Base-by-base conservation (phyloP, 306 rosid genomes). In the Abrus pulchellus region DNA sequence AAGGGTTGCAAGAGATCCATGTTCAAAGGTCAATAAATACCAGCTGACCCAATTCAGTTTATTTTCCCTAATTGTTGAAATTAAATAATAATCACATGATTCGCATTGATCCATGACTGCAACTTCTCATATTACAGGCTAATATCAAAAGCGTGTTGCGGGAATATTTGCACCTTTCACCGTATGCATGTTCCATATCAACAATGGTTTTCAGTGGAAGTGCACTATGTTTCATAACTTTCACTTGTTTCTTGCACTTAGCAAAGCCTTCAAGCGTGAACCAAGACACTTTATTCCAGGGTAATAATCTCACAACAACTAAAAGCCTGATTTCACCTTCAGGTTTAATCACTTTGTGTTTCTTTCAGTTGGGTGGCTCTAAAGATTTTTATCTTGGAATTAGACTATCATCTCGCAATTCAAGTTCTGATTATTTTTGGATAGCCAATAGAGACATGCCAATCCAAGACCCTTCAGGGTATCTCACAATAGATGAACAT, bases 361-460 rank as follows among this genome's bases (percentile, higher is more conserved):
- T 70, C 75, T 70, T 69, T 49, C 75, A 49, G 8, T 5, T 3
- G 1, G n/a, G 32, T 13, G 41, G 40, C 3, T 48, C 30, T 30
- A 6, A 33, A 49, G 60, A 49, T 4, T 70, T 70, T 47, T 33
- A 49, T 61, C 75, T 70, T 9, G 75, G 61, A 70, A 49, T 62
- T 62, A 36, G 28, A 62, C 44, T 6, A 1, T 49, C 75, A 32
- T 5, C 13, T 11, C 7, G 6, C 4, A 49, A 6, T 33, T 13
- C 68, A 1, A 33, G 28, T 33, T 33, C 6, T 43, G 7, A 3
- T 11, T 59, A 30, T 49, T 48, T 5, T 1, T 49, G 75, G 75
- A 10, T 70, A 5, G 75, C 33, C 45, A 69, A 69, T 7, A 69
- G 60, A 48, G 75, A 69, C 45, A 48, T 0, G 30, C 59, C 75